A percentile compares a stretch with the other conserved stretches of the same genome.
Evolutionary conservation across 441 rosid species (phyloP).

Genomic region (Gossypium davidsonii): DNA sequence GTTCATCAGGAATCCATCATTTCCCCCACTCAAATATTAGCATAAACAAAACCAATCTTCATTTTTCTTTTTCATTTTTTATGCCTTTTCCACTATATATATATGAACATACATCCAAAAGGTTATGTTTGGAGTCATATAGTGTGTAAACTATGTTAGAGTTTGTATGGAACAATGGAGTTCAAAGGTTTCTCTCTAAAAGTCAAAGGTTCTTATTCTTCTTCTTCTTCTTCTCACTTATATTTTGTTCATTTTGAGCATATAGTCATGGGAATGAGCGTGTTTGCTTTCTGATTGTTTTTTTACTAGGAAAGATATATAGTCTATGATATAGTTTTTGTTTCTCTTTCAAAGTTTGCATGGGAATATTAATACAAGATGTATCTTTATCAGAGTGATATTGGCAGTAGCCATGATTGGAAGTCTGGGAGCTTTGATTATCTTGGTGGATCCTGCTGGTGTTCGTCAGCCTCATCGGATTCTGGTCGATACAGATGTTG

Average conservation of each 20-base stretch:
- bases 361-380: neutral
- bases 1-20: neutral
- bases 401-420: slow-evolving; percentile 1
- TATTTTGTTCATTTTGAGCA: neutral
- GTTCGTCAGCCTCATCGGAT: slow-evolving; percentile 20
- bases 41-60: neutral
- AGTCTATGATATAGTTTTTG: neutral
- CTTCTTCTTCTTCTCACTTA: neutral
- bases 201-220: neutral
- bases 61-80: neutral
- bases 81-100: neutral
- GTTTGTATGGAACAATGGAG: neutral
- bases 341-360: neutral
- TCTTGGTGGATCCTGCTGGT: neutral
- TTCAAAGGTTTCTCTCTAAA: neutral
- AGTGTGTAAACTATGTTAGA: neutral
- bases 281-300: neutral
- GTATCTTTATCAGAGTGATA: neutral
- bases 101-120: neutral
- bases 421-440: neutral
- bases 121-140: neutral
- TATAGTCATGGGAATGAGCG: neutral
- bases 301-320: neutral
- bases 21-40: neutral
- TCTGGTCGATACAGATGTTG: slow-evolving; percentile 31